Conservation (phyloP, 2,329 filamentous ascomycete genomes). For the Metarhizium anisopliae region DNA sequence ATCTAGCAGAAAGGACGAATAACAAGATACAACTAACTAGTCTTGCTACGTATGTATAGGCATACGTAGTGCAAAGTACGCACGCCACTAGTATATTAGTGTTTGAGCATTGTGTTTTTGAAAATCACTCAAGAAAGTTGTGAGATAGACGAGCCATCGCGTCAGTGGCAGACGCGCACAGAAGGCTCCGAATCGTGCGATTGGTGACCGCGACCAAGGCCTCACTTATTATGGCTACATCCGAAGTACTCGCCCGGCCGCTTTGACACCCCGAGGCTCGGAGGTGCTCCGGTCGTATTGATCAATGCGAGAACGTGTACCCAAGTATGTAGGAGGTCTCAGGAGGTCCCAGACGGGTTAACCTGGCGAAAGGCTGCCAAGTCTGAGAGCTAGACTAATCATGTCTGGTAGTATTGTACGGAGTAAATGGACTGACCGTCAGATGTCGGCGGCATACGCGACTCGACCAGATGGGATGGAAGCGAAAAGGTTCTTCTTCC, state of each 20-base stretch:
- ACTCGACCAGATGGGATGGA: background rate
- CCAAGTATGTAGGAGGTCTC: background rate
- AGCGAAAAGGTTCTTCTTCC: background rate
- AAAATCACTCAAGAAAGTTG: no score
- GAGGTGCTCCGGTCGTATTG: background rate
- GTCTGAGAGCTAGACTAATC: background rate
- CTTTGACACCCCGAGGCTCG: background rate
- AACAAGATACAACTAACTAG: background rate
- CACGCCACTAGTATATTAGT: no score
- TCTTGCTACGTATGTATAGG: background rate
- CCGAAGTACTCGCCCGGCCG: background rate
- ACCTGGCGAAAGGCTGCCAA: background rate
- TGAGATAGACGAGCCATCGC: constrained; percentile 1
- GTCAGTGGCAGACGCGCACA: constrained; percentile 7
- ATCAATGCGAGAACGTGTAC: background rate
- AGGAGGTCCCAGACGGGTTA: background rate
- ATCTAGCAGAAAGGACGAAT: background rate
- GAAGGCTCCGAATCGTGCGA: constrained; percentile 1
- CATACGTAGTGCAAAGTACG: no score
- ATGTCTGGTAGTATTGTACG: background rate
- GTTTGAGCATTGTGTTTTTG: no score
- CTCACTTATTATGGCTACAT: background rate
- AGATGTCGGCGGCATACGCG: background rate
- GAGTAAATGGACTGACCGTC: background rate
- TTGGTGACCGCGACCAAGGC: constrained; percentile 2